Evolutionary conservation across 768 basidiomycete genomes (phyloP), one percentile per base, ranked within the genome.

Genomic region (Pisolithus albus): DNA sequence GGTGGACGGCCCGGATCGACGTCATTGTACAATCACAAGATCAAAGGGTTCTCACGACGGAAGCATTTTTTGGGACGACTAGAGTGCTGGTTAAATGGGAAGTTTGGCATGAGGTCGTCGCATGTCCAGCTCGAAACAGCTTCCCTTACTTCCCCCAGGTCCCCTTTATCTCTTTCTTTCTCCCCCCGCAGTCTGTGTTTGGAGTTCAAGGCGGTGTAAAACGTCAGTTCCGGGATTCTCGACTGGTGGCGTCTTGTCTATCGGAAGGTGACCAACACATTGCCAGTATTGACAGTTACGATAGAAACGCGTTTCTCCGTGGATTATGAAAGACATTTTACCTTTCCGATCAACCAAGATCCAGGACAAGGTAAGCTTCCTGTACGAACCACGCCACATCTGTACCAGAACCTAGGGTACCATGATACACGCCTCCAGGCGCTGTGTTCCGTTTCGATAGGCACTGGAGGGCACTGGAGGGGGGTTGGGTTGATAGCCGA

Each of bases 51-150:
- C 24, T 10, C 24, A 45, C 43, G 15, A 18, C 43, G 43, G 43
- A 45, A 28, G 43, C 23, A 52, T 48, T n/a, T 19, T 54, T 36
- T 50, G 36, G 24, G 40, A 34, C n/a, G 58, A 48, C 41, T 51
- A 41, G 50, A 61, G 52, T 26, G 37, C 26, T 46, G 55, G 5
- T 57, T 49, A 48, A 56, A 58, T 30, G 51, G 24, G 34, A 24
- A 46, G n/a, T 41, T 13, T 28, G 28, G 40, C 67, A 66, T 57
- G 68, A 66, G 68, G 68, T 8, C 38, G 24, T 54, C 60, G 60
- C 64, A 56, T 69, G 67, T 55, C 38, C 37, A 11, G 34, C 34
- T 34, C 13, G 13, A 32, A 13, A 34, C 4, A 34, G 8, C 34
- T 13, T 34, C 11, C 13, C 34, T 3, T 5, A 13, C 34, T 34